Base-by-base conservation (phyloP, 192 early-diverging fungal species). In the Gigaspora rosea region DNA sequence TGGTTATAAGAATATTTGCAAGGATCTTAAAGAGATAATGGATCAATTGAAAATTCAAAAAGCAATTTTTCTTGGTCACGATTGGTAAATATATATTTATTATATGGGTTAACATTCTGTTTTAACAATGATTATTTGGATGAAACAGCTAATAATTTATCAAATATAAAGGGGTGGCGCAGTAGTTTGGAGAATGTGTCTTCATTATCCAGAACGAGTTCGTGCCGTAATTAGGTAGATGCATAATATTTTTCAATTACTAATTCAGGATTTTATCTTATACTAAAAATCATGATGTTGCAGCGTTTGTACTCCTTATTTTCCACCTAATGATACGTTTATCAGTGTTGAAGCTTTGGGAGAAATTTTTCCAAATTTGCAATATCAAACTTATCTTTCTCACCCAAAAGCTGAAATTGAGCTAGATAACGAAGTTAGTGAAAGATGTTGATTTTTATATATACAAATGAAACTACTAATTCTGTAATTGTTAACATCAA, bases 31-130 rank as follows among this genome's bases (percentile, higher is more conserved):
- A 18, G 85, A 62, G 47, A 78, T 94, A 20, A 81, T 92, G 71
- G 89, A 92, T 71, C 82, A 87, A 61, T 70, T 91, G 72, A 73
- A 83, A 13, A 52, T 89, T 4, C 75, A 75, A 51, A 87, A 82
- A 18, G 87, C 86, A 12, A 85, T 87, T 8, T 82, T 89, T 32
- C 64, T 91, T 36, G 91, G 88, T 22, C 92, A 93, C 64, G 91
- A 93, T 79, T 93, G 90, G 91, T 83, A 81, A 66, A 66, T 56
- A 15, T 13, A 47, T 62, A 73, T 46, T 16, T 11, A 63, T 3
- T 27, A 56, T 22, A 46, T 57, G 11, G 46, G 4, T 56, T 13
- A 56, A 0, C 12, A 18, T 56, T 18, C 4, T 56, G 18, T 5
- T 16, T 54, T 54, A 4, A 16, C 5, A 56, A 56, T 56, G 4